Conservation (phyloP, 495 filamentous ascomycete genomes). For the Articulospora tetracladia region DNA sequence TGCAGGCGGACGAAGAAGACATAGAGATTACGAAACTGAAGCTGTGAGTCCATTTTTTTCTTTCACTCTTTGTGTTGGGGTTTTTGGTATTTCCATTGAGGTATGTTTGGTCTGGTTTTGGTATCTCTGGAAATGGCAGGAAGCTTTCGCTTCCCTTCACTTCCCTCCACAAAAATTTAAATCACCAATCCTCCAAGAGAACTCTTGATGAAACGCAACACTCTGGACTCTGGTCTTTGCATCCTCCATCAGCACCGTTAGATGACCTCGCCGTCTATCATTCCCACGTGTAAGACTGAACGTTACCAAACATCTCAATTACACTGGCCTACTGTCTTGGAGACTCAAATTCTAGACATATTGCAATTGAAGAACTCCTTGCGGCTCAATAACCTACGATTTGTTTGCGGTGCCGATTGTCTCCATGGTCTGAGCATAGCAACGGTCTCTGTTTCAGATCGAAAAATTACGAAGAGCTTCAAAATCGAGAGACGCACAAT, state of each 20-base stretch:
- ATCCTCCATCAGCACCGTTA: not conserved
- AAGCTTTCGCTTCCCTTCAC: not conserved
- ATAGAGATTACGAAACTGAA: conserved; percentile 80
- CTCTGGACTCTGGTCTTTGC: not conserved
- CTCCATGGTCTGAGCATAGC: not conserved
- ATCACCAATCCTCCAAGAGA: not conserved
- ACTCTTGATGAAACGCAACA: not conserved
- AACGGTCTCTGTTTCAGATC: not conserved
- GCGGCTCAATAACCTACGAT: no score
- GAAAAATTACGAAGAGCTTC: not conserved
- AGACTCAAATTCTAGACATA: no score
- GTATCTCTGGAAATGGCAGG: not conserved
- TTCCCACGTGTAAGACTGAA: no score
- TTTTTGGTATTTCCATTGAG: not conserved
- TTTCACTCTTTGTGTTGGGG: not conserved
- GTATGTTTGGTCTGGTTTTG: not conserved
- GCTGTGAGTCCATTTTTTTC: conserved; percentile 55
- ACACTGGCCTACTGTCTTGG: no score
- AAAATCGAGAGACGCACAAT: not conserved
- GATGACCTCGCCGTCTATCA: no score
- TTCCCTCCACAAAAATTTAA: not conserved
- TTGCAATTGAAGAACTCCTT: no score
- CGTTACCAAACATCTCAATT: no score
- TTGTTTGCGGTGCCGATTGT: no score
- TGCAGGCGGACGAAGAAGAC: conserved; percentile 58